Evolutionary conservation across 495 filamentous ascomycete species (phyloP), one percentile per base, ranked within the genome.

Genomic region (Parachaetomium inaequale): DNA sequence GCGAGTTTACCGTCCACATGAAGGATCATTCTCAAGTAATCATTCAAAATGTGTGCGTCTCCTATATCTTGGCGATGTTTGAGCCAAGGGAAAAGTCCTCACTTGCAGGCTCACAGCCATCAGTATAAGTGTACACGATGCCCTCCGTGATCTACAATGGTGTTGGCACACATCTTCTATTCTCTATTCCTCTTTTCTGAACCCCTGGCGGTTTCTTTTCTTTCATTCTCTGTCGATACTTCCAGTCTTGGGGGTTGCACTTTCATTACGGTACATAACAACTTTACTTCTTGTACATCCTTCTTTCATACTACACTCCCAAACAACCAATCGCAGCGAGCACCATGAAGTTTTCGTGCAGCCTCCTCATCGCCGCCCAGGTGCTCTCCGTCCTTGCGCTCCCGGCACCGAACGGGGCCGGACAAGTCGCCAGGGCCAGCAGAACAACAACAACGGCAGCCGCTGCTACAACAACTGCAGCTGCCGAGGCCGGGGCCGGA

Each of bases 291-390:
- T 51, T 42, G 31, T 19, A 51, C 26, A 17, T 50, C 38, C 36
- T 61, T 47, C 42, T 28, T 55, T 34, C 29, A 14, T 40, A 23
- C n/a, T 29, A 32, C 49, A 38, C 31, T 2, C 3, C n/a, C 50
- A 50, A 34, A 40, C 19, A 15, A 34, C 8, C 21, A n/a, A 7
- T 32, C 7, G 14, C 26, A 51, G 17, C 54, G 7, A 23, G n/a
- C 65, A 71, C 26, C 15, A 70, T 73, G 67, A 71, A 68, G 69
- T 32, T 71, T 40, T 56, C 65, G 23, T 28, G 15, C 59, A 66
- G 49, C 49, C 51, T 71, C 46, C 12, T 71, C 21, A 25, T 71
- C 31, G 69, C 69, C 59, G 31, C 63, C 31, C 67, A 72, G 65
- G 63, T 55, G 19, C 47, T 73, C 2, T 68, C 67, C 19, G 69